These are phyloP conservation scores for Fusarium sp. DNA, from an alignment of 2,329 filamentous ascomycete genomes.

Conservation along the genomic window DNA sequence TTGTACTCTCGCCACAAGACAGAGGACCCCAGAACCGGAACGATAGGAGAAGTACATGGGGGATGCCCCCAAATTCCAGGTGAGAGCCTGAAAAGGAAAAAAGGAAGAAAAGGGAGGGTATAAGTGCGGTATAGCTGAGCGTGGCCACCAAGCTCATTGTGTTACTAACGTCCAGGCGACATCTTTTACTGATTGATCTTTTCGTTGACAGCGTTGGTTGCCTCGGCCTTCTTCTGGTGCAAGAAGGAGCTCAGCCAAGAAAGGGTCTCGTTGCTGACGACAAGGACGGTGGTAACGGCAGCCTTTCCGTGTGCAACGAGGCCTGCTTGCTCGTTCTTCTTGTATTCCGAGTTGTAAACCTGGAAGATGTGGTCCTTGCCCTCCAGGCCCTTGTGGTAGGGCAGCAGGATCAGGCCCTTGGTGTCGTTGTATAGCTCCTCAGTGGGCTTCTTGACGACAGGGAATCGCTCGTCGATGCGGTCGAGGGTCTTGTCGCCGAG, in stretches of 20 bases:
- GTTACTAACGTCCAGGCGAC: slow-evolving; percentile 5
- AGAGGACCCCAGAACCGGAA: slow-evolving; percentile 23
- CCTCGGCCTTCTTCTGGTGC: slow-evolving; percentile 74
- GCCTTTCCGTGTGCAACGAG: slow-evolving; percentile 80
- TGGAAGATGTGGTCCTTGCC: slow-evolving; percentile 74
- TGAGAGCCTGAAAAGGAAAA: slow-evolving; percentile 22
- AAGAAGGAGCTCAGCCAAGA: slow-evolving; percentile 73
- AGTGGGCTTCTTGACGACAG: slow-evolving; percentile 82
- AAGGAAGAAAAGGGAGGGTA: slow-evolving; percentile 43
- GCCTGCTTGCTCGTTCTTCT: slow-evolving; percentile 76
- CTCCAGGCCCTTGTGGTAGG: slow-evolving; percentile 73
- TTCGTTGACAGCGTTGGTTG: slow-evolving; percentile 69
- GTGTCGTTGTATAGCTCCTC: slow-evolving; percentile 78
- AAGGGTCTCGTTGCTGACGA: slow-evolving; percentile 77
- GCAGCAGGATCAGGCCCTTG: slow-evolving; percentile 73
- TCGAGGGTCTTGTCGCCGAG: slow-evolving; percentile 81
- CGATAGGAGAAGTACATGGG: slow-evolving; percentile 26
- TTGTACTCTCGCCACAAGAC: slow-evolving; percentile 13
- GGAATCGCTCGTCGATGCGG: slow-evolving; percentile 80
- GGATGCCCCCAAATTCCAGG: slow-evolving; percentile 13
- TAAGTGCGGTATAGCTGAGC: slow-evolving; percentile 35
- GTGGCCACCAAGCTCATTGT: slow-evolving; percentile 27
- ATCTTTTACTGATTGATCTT: slow-evolving; percentile 61
- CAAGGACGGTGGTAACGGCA: slow-evolving; percentile 75
- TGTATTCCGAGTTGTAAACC: slow-evolving; percentile 72